Evolutionary conservation across 805 yeast genomes (phyloP).

Genomic region (Candida andamanensis): DNA sequence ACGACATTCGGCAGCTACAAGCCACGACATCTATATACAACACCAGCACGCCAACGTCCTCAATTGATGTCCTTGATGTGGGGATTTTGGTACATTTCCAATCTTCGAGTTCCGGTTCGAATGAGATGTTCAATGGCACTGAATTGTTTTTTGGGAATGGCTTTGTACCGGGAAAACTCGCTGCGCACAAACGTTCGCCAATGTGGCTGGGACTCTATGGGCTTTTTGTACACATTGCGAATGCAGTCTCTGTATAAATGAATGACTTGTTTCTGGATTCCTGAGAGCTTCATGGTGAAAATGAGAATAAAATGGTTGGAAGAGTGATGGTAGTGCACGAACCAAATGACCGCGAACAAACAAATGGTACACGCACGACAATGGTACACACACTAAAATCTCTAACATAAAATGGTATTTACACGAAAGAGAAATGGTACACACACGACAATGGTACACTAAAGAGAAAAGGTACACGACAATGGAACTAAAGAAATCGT

Average conservation of each 20-base stretch:
- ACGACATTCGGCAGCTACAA: too few species aligned
- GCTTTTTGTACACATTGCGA: conserved; percentile 43
- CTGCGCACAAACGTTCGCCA: conserved; percentile 43
- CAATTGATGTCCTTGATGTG: conserved; percentile 61
- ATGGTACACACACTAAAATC: too few species aligned
- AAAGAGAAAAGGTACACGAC: too few species aligned
- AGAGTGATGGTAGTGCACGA: too few species aligned
- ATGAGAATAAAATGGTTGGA: too few species aligned
- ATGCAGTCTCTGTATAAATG: conserved; percentile 46
- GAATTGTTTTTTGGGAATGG: conserved; percentile 71
- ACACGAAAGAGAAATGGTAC: too few species aligned
- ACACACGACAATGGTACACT: too few species aligned
- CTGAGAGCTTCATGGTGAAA: conserved; percentile 26
- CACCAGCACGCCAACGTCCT: conserved; percentile 1
- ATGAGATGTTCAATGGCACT: conserved; percentile 80
- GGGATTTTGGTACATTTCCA: conserved; percentile 67
- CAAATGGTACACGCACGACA: too few species aligned
- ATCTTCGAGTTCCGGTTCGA: conserved; percentile 66
- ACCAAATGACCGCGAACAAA: too few species aligned
- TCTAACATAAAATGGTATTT: too few species aligned
- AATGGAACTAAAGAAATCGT: too few species aligned
- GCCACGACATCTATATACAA: too few species aligned
- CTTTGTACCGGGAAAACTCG: conserved; percentile 59
- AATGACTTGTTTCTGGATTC: conserved; percentile 43
- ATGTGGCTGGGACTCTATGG: conserved; percentile 38